Base-by-base conservation (phyloP, 495 filamentous ascomycete genomes). In the Penicillium cosmopolitanum region DNA sequence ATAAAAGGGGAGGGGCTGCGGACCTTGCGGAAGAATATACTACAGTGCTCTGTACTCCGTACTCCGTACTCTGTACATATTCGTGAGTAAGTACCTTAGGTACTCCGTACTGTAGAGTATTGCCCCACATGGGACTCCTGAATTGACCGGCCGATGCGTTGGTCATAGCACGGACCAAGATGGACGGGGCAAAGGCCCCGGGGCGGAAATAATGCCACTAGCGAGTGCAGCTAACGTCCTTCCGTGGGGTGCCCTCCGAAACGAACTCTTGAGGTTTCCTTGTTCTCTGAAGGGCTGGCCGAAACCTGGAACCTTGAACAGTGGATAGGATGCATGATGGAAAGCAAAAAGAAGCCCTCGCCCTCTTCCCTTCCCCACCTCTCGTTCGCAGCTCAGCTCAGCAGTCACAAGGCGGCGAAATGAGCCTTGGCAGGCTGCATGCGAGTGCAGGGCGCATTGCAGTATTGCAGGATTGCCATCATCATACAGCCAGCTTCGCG, bases 141-240 rank as follows among this genome's bases (percentile, higher is more conserved):
- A 67, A 68, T 65, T 60, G 70, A 63, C 70, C 62, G 63, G 63
- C 46, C n/a, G 51, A 58, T 63, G 60, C 54, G 63, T 56, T 68
- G 63, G 63, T 66, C 60, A 56, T 53, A 62, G 60, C 56, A 60
- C 56, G 42, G 50, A 52, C 54, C 52, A 56, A 58, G 51, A 36
- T 51, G 51, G 43, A 59, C 51, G 25, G 25, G 25, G 25, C 25
- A 46, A 38, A 43, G 40, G 40, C 40, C n/a, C 50, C 21, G 53
- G 36, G 56, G 25, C 25, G 25, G 25, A 35, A 44, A 36, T n/a
- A 53, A 60, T 63, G 50, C 55, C 44, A 66, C 44, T 21, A 21
- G 21, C 1, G 21, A 21, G 21, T 21, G 53, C 50, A 44, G 58
- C 40, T 46, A 46, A 51, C 13, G 50, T 25, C 16, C 56, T 23